Base-by-base conservation (phyloP, 768 basidiomycete genomes). In the Ramaria sp. region DNA sequence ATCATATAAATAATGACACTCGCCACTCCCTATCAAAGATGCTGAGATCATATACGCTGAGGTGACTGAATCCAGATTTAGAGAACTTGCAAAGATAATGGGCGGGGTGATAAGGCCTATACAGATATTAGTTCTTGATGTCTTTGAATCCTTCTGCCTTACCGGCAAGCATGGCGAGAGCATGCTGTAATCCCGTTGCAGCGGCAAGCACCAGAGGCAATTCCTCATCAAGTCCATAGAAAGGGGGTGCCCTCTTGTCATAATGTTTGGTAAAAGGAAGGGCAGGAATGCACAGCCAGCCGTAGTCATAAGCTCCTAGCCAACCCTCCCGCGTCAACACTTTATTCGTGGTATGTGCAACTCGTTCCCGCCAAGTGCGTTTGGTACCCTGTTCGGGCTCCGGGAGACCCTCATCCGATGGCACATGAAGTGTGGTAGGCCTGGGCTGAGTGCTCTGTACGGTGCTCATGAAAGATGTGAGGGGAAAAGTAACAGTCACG, bases 241-340 rank as follows among this genome's bases (percentile, higher is more conserved):
- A 91, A 0, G 87, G 87, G 1, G 88, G 83, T 9, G 65, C 59
- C 16, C 68, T 64, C 8, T 66, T 62, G 15, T 9, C 13, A 9
- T 34, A 34, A 34, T 34, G 8, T 34, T 8, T 9, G 32, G 32
- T 34, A 62, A 78, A 87, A 0, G 88, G 88, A 0, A 88, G 70
- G 0, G 71, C 67, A 2, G 88, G 87, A 18, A 71, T 76, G 63
- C 87, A 89, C 52, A 88, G 74, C 78, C 79, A 83, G 7, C 69
- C 74, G 62, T 86, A 90, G 69, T 90, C 79, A 63, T 89, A 91
- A 63, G 84, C 83, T 0, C 88, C 88, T n/a, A 90, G 55, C 88
- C 88, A 91, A 7, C 88, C 32, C 32, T 34, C 32, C 32, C 32
- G 32, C 8, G 32, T 34, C 32, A 13, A 34, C 32, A 34, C 32